Conservation (phyloP, 129 eudicot genomes). For the Flaveria ramosissima region DNA sequence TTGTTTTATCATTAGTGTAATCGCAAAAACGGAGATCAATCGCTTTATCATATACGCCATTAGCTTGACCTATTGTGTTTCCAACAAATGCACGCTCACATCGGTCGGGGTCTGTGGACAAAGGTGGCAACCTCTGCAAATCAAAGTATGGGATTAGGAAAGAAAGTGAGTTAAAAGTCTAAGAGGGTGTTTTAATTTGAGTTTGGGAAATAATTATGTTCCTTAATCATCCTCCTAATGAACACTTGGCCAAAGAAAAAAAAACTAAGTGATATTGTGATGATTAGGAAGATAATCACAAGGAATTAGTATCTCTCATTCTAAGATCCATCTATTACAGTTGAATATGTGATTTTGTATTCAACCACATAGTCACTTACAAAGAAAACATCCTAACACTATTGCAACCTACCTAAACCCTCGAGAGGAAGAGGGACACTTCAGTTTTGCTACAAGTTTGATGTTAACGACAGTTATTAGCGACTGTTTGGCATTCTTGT, state of each 20-base stretch:
- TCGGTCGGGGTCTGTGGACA: constrained; percentile 82
- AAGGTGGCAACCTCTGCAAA: constrained; percentile 89
- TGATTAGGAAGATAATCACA: background rate
- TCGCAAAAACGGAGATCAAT: constrained; percentile 97
- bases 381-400: background rate
- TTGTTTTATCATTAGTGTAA: constrained; percentile 81
- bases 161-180: background rate
- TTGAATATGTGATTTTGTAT: background rate
- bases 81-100: constrained; percentile 95
- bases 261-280: no score
- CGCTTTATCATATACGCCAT: constrained; percentile 91
- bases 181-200: background rate
- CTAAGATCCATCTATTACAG: background rate
- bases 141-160: constrained; percentile 15
- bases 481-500: background rate
- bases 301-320: background rate
- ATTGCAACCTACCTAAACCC: background rate
- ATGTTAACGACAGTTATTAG: background rate
- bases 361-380: background rate
- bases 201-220: background rate
- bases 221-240: background rate
- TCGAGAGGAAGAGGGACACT: background rate
- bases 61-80: constrained; percentile 97
- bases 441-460: background rate
- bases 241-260: background rate